phyloP scores from a whole-genome alignment of 148 eudicot genomes.

The Vaccinium darrowii region DNA sequence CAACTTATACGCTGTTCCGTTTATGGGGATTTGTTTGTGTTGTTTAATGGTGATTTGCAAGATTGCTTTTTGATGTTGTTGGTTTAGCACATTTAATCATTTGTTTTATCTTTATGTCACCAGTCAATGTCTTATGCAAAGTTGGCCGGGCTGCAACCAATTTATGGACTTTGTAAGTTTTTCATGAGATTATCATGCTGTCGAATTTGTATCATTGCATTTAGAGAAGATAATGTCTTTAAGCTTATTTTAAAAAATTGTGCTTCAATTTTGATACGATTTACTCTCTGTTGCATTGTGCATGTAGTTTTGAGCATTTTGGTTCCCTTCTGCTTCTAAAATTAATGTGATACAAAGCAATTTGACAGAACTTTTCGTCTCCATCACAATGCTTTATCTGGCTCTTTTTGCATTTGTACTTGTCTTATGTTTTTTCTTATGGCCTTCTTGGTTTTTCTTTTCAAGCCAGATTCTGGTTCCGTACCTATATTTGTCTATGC shows the following conservation, averaged over 20 bases:
- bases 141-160: slow-evolving; percentile 96
- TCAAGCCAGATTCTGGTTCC: slow-evolving; percentile 77
- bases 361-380: neutral
- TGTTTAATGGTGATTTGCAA: neutral
- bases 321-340: neutral
- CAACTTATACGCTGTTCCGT: neutral
- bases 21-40: neutral
- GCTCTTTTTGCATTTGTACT: neutral
- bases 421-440: neutral
- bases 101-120: slow-evolving; percentile 25
- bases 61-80: neutral
- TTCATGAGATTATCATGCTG: neutral
- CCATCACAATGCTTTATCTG: neutral
- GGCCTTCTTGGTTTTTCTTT: slow-evolving; percentile 17
- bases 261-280: neutral
- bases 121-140: slow-evolving; percentile 99
- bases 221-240: neutral
- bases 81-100: neutral
- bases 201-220: slow-evolving; percentile 9
- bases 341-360: neutral
- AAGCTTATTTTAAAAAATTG: neutral
- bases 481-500: slow-evolving; percentile 92
- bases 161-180: slow-evolving; percentile 97
- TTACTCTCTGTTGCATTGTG: neutral
- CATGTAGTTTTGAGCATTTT: neutral